A percentile compares a stretch with the other conserved stretches of the same genome.
phyloP scores from a whole-genome alignment of 2,329 filamentous ascomycete genomes.

The Pseudodiploospora longispora region DNA sequence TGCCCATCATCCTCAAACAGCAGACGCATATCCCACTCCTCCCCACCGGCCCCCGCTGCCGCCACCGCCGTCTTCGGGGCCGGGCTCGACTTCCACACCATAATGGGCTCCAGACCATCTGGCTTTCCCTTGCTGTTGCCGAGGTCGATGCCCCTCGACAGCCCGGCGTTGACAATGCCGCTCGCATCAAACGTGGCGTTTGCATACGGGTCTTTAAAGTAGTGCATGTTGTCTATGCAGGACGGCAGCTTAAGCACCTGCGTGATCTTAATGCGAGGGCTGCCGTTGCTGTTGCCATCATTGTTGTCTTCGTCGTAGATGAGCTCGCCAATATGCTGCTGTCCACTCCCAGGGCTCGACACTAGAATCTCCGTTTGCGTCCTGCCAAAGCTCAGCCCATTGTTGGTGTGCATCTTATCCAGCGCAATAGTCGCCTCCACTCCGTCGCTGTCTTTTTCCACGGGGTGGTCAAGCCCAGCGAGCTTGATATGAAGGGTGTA shows the following conservation, averaged over 20 bases:
- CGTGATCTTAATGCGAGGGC: conserved; percentile 19
- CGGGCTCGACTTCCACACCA: conserved; percentile 35
- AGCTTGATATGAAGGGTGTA: conserved; percentile 38
- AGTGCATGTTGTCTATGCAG: conserved; percentile 49
- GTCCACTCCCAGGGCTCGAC: conserved; percentile 34
- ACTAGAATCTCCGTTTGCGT: conserved; percentile 33
- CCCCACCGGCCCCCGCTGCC: conserved; percentile 3
- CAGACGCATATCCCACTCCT: conserved; percentile 34
- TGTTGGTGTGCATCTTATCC: conserved; percentile 41
- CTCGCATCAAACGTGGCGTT: conserved; percentile 37
- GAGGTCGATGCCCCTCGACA: conserved; percentile 34
- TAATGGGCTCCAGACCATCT: conserved; percentile 30
- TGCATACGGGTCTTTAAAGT: conserved; percentile 46
- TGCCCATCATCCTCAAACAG: conserved; percentile 51
- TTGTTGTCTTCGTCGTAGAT: conserved; percentile 11
- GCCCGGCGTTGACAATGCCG: conserved; percentile 43
- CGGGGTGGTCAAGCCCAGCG: conserved; percentile 10
- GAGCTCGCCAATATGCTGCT: conserved; percentile 34
- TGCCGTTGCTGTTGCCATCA: background rate
- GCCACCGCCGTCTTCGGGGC: conserved; percentile 6
- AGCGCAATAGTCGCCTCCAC: conserved; percentile 37
- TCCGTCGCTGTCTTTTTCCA: conserved; percentile 20
- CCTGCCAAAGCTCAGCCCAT: conserved; percentile 46
- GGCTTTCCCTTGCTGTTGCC: conserved; percentile 20
- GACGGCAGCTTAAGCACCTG: conserved; percentile 36